Conservation (phyloP, 345 rosid species). For the Gossypium turneri region DNA sequence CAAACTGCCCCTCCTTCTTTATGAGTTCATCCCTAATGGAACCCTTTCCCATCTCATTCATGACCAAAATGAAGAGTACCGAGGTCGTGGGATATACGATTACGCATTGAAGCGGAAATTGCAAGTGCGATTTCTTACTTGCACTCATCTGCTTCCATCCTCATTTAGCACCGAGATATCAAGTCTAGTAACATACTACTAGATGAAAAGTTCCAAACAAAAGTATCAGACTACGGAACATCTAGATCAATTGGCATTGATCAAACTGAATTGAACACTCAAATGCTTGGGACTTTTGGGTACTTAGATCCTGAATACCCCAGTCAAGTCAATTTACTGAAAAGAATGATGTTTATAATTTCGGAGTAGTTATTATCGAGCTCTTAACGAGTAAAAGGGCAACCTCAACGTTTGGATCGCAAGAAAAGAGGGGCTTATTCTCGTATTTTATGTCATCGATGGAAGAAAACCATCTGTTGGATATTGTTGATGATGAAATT, state of each 20-base stretch:
- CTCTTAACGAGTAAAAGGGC: not conserved
- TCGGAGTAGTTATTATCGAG: not conserved
- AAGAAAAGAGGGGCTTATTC: not conserved
- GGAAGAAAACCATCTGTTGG: not conserved
- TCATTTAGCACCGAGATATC: not conserved
- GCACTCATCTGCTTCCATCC: not conserved
- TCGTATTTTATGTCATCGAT: not conserved
- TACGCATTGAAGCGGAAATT: not conserved
- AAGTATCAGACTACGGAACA: not conserved
- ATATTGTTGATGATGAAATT: not conserved
- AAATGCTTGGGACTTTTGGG: constrained; percentile 19
- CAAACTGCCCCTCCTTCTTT: constrained; percentile 27
- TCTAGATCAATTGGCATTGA: constrained; percentile 17
- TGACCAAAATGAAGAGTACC: constrained; percentile 3
- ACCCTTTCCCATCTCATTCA: constrained; percentile 28
- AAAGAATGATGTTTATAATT: not conserved
- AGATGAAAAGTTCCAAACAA: not conserved
- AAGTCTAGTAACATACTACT: not conserved
- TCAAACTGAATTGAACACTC: constrained; percentile 20
- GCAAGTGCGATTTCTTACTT: not conserved
- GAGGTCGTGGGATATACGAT: not conserved
- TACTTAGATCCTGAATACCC: constrained; percentile 23
- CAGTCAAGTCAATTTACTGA: not conserved
- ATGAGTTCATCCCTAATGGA: constrained; percentile 28
- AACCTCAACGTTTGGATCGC: not conserved